A percentile compares a stretch with the other conserved stretches of the same genome.
Conservation (phyloP, 441 rosid genomes). For the Dalechampia spathulata region DNA sequence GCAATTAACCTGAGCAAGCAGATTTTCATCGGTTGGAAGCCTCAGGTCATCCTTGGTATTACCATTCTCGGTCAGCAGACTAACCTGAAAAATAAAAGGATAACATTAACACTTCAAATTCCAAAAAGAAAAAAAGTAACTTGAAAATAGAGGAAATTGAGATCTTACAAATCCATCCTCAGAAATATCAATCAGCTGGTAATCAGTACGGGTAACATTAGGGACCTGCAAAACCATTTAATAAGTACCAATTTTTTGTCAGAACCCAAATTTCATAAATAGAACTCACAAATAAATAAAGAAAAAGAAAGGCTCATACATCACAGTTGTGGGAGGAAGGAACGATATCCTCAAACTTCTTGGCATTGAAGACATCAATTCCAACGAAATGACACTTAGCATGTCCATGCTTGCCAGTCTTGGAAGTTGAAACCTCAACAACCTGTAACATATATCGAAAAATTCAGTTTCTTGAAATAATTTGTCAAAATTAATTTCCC, state of each 20-base stretch:
- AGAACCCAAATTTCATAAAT: no score
- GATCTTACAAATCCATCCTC: slow-evolving; percentile 90
- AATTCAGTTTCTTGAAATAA: no score
- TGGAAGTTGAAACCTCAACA: slow-evolving; percentile 88
- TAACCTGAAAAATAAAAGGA: no score
- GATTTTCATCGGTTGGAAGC: slow-evolving; percentile 83
- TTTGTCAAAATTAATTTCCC: no score
- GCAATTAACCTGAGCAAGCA: slow-evolving; percentile 56
- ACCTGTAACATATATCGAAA: no score
- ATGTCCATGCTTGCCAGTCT: slow-evolving; percentile 93
- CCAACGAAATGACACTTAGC: slow-evolving; percentile 91
- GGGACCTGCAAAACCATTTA: slow-evolving; percentile 50
- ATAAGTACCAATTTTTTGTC: no score
- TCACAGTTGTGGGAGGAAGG: slow-evolving; percentile 95
- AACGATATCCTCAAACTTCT: slow-evolving; percentile 86
- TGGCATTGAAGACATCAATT: slow-evolving; percentile 80
- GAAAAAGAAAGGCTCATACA: slow-evolving; percentile 32
- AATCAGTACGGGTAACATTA: slow-evolving; percentile 82
- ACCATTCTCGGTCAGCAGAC: slow-evolving; percentile 81
- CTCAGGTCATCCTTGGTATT: slow-evolving; percentile 90
- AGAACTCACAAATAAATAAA: no score
- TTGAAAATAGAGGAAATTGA: no score
- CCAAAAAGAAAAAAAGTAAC: no score
- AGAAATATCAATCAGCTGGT: slow-evolving; percentile 88
- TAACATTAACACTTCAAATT: no score